These are phyloP conservation scores for Eimeria brunetti DNA, from an alignment of 169 alveolate genomes.

Conservation along the genomic window DNA sequence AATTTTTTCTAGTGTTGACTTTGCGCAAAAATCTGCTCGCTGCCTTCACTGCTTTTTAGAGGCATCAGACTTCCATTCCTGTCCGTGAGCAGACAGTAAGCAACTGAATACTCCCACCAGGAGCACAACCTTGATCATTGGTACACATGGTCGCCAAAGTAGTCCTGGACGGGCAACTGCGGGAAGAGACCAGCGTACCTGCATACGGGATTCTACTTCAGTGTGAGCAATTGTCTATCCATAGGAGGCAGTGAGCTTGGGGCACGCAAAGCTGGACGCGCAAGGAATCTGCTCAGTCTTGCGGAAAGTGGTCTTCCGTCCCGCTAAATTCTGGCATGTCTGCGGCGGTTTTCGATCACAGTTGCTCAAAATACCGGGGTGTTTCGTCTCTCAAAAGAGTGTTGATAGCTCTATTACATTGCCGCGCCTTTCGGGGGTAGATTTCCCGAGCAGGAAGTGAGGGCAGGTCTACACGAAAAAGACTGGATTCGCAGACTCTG, in stretches of 20 bases:
- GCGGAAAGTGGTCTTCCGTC: background rate
- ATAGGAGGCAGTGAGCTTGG: constrained; percentile 22
- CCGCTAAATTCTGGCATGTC: background rate
- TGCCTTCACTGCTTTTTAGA: background rate
- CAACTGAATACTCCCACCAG: background rate
- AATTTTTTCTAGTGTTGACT: background rate
- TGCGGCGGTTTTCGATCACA: background rate
- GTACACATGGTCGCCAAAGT: background rate
- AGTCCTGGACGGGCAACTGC: background rate
- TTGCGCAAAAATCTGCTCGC: background rate
- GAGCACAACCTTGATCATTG: background rate
- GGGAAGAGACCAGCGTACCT: background rate
- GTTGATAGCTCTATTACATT: background rate
- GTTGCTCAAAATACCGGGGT: background rate
- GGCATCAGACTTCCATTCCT: background rate
- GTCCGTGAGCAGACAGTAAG: constrained; percentile 15
- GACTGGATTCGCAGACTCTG: background rate
- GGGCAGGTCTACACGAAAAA: background rate
- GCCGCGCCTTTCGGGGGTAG: background rate
- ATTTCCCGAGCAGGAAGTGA: constrained; percentile 22
- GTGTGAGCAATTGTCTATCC: background rate
- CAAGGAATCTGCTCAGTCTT: background rate
- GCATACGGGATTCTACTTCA: background rate
- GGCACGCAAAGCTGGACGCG: background rate
- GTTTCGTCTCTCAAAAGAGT: background rate